These are phyloP conservation scores for Fusarium coffeatum DNA, from an alignment of 2,329 filamentous ascomycete genomes.

Conservation along the genomic window DNA sequence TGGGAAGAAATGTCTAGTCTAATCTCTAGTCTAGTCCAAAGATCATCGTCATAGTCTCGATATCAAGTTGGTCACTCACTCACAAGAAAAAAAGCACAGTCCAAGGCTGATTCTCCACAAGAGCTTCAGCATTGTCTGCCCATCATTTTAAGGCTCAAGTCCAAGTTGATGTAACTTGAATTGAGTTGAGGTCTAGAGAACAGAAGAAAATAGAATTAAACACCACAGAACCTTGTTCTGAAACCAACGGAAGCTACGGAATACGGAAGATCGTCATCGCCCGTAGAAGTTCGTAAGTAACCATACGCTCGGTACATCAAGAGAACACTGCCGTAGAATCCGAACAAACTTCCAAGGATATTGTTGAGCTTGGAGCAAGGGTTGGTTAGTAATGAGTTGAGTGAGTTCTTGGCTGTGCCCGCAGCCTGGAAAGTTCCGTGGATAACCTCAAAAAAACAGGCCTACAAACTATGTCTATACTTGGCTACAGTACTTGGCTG, in stretches of 20 bases:
- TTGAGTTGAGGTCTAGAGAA: background rate
- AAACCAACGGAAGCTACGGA: slow-evolving; percentile 3
- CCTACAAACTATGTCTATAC: background rate
- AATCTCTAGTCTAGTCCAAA: background rate
- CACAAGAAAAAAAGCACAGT: slow-evolving; percentile 3
- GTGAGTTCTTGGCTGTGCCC: background rate
- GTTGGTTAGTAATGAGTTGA: background rate
- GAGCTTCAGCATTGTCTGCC: slow-evolving; percentile 12
- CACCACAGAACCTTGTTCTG: background rate
- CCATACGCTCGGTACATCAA: slow-evolving; percentile 6
- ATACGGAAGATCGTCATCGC: slow-evolving; percentile 20
- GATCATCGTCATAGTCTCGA: slow-evolving; percentile 18
- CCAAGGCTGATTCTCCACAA: slow-evolving; percentile 16
- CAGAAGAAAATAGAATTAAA: background rate
- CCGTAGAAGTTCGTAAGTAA: background rate
- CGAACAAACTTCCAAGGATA: slow-evolving; percentile 13
- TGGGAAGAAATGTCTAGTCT: background rate
- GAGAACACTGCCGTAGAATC: background rate
- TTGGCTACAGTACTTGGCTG: background rate
- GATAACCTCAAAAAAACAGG: slow-evolving; percentile 7
- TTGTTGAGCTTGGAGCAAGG: slow-evolving; percentile 11
- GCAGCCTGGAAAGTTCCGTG: slow-evolving; percentile 10
- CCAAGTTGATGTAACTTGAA: background rate
- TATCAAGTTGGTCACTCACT: background rate
- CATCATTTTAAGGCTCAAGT: slow-evolving; percentile 1